Conservation (phyloP, 495 filamentous ascomycete genomes). For the Xylaria telfairii region DNA sequence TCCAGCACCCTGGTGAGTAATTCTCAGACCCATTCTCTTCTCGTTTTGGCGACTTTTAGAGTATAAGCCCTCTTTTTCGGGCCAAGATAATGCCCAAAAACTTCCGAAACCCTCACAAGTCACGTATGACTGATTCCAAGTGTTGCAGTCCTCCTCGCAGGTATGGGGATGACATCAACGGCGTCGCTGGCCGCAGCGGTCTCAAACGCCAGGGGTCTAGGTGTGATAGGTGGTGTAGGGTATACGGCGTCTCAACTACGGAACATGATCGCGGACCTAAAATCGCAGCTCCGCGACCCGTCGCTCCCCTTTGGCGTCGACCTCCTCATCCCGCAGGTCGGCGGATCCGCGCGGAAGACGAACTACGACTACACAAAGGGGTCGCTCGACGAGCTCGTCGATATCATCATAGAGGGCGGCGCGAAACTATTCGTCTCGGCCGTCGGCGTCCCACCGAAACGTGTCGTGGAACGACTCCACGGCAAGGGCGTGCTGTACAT, state of each 20-base stretch:
- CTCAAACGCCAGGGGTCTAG: constrained; percentile 92
- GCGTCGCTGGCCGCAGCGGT: constrained; percentile 94
- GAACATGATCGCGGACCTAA: constrained; percentile 89
- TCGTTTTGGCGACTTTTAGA: no score
- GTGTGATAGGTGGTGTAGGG: constrained; percentile 91
- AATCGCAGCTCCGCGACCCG: constrained; percentile 84
- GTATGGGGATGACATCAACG: constrained; percentile 96
- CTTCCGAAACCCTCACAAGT: no score
- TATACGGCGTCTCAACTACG: constrained; percentile 95
- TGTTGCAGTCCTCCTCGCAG: constrained; percentile 90
- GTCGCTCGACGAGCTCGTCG: constrained; percentile 85
- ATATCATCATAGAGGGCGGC: constrained; percentile 86
- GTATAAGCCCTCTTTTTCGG: no score
- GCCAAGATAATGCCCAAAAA: no score
- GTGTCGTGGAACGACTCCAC: constrained; percentile 85
- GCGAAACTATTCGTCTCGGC: constrained; percentile 92
- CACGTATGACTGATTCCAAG: no score
- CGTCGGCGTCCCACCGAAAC: constrained; percentile 86
- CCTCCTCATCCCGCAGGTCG: constrained; percentile 91
- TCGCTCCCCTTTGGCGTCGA: constrained; percentile 95
- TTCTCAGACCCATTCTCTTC: no score
- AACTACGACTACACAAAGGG: constrained; percentile 99
- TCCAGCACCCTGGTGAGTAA: constrained; percentile 95
- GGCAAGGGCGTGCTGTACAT: constrained; percentile 85
- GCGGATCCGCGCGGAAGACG: constrained; percentile 86